phyloP scores from a whole-genome alignment of 192 early-diverging fungal genomes.

The Dissophora ornata region DNA sequence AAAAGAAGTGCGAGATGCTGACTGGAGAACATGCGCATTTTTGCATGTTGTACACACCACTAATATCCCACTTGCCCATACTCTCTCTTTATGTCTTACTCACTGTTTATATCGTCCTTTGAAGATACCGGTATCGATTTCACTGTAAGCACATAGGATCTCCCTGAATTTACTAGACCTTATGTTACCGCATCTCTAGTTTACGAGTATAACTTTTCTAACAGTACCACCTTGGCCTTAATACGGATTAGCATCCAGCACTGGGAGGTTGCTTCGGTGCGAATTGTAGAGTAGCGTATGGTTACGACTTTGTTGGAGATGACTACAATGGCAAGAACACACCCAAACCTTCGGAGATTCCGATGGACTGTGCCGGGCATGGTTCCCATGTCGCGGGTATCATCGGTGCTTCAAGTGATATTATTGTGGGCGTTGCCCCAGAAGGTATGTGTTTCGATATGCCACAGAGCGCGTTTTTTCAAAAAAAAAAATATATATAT shows the following conservation, averaged over 20 bases:
- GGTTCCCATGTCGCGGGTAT: slow-evolving; percentile 78
- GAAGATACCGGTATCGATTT: slow-evolving; percentile 63
- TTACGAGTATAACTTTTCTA: too few relatives aligned
- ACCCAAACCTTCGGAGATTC: slow-evolving; percentile 60
- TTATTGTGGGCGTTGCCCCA: slow-evolving; percentile 79
- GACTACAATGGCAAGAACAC: slow-evolving; percentile 38
- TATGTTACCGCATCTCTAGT: too few relatives aligned
- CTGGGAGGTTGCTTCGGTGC: slow-evolving; percentile 67
- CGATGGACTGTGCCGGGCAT: slow-evolving; percentile 73
- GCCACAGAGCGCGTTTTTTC: slow-evolving; percentile 72
- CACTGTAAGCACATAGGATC: slow-evolving; percentile 1
- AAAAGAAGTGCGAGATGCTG: too few relatives aligned
- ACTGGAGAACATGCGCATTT: neutral
- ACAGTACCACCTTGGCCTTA: too few relatives aligned
- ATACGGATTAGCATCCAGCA: slow-evolving; percentile 68
- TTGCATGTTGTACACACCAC: too few relatives aligned
- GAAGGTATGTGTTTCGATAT: slow-evolving; percentile 81
- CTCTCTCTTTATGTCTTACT: too few relatives aligned
- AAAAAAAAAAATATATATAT: too few relatives aligned
- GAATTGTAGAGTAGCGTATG: slow-evolving; percentile 64
- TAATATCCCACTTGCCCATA: too few relatives aligned
- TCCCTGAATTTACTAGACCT: too few relatives aligned
- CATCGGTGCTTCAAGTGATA: slow-evolving; percentile 71
- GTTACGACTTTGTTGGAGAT: slow-evolving; percentile 72
- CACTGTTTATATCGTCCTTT: too few relatives aligned